Evolutionary conservation across 805 yeast species (phyloP).

Genomic region (Lipomyces orientalis): DNA sequence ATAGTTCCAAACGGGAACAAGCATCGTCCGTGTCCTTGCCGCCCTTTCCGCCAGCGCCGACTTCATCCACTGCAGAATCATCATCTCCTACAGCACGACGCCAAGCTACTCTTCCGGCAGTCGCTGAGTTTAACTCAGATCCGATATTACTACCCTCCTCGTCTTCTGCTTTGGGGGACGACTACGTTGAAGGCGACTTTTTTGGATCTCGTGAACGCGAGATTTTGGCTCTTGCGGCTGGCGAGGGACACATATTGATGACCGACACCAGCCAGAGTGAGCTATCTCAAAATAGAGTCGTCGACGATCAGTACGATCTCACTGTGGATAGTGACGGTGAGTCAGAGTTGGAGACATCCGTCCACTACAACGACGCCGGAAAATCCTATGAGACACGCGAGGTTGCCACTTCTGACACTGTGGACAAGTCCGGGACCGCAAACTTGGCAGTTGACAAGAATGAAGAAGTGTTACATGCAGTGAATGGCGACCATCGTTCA

Average conservation of each 20-base stretch:
- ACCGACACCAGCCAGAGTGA: neutral
- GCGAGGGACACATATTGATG: conserved; percentile 1
- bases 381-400: neutral
- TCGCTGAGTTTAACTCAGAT: conserved; percentile 25
- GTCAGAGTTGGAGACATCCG: conserved; percentile 10
- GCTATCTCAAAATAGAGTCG: conserved; percentile 1
- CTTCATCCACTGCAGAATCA: conserved; percentile 12
- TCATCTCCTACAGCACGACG: conserved; percentile 1
- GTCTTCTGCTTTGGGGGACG: conserved; percentile 17
- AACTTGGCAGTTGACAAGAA: neutral
- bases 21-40: neutral
- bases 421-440: neutral
- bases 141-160: conserved; percentile 17
- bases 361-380: conserved; percentile 7
- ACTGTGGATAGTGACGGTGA: conserved; percentile 5
- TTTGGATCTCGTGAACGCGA: conserved; percentile 30
- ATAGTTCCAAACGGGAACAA: neutral
- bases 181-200: conserved; percentile 27
- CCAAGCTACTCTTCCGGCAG: conserved; percentile 24
- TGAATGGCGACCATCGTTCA: neutral
- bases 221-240: conserved; percentile 23
- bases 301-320: neutral
- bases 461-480: neutral
- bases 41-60: conserved; percentile 8
- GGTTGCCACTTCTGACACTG: neutral